phyloP scores from a whole-genome alignment of 1,284 basidiomycete species.

The Albatrellus sp. region DNA sequence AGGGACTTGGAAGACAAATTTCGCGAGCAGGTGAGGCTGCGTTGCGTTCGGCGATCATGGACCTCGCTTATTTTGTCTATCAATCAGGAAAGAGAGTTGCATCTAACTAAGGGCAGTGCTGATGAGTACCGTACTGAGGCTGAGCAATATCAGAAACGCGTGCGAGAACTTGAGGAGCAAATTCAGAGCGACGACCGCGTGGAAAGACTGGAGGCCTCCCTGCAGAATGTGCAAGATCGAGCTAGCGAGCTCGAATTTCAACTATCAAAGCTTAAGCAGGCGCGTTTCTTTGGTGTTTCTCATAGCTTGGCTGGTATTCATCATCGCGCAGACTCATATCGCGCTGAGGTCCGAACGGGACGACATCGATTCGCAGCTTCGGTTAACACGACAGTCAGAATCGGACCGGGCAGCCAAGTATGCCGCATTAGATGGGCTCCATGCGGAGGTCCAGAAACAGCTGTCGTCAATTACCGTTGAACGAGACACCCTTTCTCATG shows the following conservation, averaged over 20 bases:
- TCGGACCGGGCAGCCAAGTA: slow-evolving; percentile 34
- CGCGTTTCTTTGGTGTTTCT: slow-evolving; percentile 16
- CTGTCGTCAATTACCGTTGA: slow-evolving; percentile 31
- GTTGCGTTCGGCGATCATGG: neutral
- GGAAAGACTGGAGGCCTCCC: slow-evolving; percentile 53
- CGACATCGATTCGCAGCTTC: slow-evolving; percentile 32
- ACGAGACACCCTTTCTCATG: slow-evolving; percentile 32
- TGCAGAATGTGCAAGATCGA: slow-evolving; percentile 67
- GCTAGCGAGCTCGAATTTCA: slow-evolving; percentile 73
- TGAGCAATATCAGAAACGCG: slow-evolving; percentile 39
- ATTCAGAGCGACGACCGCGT: slow-evolving; percentile 71
- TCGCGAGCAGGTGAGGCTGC: slow-evolving; percentile 43
- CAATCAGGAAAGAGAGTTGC: slow-evolving; percentile 54
- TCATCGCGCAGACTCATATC: slow-evolving; percentile 32
- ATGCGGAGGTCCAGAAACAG: slow-evolving; percentile 27
- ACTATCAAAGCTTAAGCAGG: slow-evolving; percentile 66
- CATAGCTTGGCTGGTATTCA: neutral
- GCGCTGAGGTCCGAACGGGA: slow-evolving; percentile 51
- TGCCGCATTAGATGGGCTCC: slow-evolving; percentile 29
- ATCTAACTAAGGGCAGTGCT: slow-evolving; percentile 40
- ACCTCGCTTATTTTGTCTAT: slow-evolving; percentile 3
- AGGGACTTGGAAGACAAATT: slow-evolving; percentile 43
- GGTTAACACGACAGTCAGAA: slow-evolving; percentile 26
- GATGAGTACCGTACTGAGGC: slow-evolving; percentile 40
- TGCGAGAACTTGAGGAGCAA: slow-evolving; percentile 66